Evolutionary conservation across 345 rosid genomes (phyloP).

Genomic region (Linum tenue): DNA sequence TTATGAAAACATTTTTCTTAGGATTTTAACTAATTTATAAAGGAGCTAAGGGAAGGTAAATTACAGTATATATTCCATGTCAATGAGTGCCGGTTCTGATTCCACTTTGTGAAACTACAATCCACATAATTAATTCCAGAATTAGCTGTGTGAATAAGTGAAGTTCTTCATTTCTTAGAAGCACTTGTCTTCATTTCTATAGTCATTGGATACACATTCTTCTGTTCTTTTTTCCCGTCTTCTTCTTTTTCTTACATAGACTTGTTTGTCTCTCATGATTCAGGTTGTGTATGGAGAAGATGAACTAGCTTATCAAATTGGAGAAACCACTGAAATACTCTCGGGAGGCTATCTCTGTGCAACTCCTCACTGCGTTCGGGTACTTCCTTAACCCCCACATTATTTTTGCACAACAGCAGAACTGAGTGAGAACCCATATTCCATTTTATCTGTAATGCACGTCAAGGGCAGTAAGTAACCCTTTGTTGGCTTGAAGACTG

Average conservation of each 20-base stretch:
- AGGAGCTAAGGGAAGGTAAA: too few relatives aligned
- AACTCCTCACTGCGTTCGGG: too few relatives aligned
- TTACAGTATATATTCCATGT: too few relatives aligned
- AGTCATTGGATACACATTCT: background rate
- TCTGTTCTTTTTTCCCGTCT: background rate
- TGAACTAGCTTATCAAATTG: slow-evolving; percentile 92
- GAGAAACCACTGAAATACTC: slow-evolving; percentile 76
- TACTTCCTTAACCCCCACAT: slow-evolving; percentile 16
- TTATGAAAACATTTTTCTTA: too few relatives aligned
- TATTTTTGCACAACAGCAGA: background rate
- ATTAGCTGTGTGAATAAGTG: too few relatives aligned
- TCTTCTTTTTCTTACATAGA: too few relatives aligned
- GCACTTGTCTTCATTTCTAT: too few relatives aligned
- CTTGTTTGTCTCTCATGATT: slow-evolving; percentile 5
- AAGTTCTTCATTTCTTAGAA: too few relatives aligned
- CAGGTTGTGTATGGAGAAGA: slow-evolving; percentile 74
- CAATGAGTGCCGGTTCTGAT: too few relatives aligned
- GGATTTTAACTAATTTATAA: too few relatives aligned
- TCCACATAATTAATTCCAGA: too few relatives aligned
- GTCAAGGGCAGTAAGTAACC: background rate
- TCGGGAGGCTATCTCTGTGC: slow-evolving; percentile 84
- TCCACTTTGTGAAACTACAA: too few relatives aligned
- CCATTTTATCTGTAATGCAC: background rate
- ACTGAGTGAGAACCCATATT: background rate
- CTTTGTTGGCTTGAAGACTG: background rate